Conservation (phyloP, 139 green algal species). For the Chlorella sp. region DNA sequence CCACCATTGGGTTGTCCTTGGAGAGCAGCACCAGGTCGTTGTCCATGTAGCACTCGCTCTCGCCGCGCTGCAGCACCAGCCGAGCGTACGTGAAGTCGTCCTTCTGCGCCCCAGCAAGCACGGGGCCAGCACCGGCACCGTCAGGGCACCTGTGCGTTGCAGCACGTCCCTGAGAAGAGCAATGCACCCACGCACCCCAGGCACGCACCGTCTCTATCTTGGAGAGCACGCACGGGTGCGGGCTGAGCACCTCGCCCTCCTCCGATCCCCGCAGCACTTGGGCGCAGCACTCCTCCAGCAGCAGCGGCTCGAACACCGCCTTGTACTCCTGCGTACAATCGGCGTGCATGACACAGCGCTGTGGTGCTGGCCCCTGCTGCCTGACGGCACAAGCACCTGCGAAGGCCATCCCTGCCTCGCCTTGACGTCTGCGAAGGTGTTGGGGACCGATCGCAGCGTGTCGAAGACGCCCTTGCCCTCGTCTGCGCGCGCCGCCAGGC, state of each 20-base stretch:
- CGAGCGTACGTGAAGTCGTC: constrained; percentile 42
- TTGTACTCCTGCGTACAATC: constrained; percentile 66
- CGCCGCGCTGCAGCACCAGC: constrained; percentile 29
- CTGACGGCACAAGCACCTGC: too few relatives aligned
- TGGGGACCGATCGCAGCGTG: constrained; percentile 35
- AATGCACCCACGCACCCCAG: too few relatives aligned
- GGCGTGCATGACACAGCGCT: too few relatives aligned
- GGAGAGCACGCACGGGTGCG: constrained; percentile 40
- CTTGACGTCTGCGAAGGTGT: constrained; percentile 31
- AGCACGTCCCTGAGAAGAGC: too few relatives aligned
- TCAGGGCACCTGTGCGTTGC: too few relatives aligned
- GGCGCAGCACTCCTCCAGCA: constrained; percentile 77
- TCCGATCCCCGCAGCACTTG: constrained; percentile 65
- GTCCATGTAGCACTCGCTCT: constrained; percentile 37
- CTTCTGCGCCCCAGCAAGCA: constrained; percentile 24
- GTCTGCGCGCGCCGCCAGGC: constrained; percentile 31
- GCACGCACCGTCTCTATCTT: constrained; percentile 16
- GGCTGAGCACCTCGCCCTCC: constrained; percentile 57
- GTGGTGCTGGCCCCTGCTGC: too few relatives aligned
- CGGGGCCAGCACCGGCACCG: not conserved
- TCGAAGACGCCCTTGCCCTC: constrained; percentile 17
- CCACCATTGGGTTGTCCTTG: constrained; percentile 64
- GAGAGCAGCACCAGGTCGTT: constrained; percentile 83
- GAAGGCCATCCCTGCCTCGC: too few relatives aligned
- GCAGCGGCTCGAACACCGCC: constrained; percentile 59